These are phyloP conservation scores for Forsythia suspensa DNA, from an alignment of 257 asterid genomes.

Conservation along the genomic window DNA sequence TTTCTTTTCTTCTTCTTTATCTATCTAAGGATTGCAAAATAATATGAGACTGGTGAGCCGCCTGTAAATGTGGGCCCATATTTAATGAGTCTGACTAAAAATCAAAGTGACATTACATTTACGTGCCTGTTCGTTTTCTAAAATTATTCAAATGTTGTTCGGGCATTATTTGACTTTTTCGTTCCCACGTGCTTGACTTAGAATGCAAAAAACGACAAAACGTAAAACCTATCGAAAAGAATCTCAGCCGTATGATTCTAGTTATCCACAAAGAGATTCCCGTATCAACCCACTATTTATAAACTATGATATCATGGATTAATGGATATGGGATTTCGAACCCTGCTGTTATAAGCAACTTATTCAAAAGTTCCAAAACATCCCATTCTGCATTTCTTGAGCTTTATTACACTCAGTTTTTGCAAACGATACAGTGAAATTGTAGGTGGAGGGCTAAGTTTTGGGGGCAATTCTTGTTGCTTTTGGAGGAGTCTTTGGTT, in stretches of 20 bases:
- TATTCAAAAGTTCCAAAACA: neutral
- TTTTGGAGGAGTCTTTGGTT: neutral
- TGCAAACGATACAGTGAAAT: neutral
- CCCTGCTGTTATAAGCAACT: neutral
- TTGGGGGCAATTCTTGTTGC: neutral
- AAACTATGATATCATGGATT: neutral
- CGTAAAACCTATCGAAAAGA: neutral
- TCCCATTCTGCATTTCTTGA: neutral
- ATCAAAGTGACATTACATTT: too few relatives aligned
- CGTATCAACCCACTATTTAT: conserved; percentile 9
- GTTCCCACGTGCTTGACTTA: neutral
- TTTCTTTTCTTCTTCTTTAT: too few relatives aligned
- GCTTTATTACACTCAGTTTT: neutral
- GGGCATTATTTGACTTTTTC: neutral
- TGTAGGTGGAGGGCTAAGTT: neutral
- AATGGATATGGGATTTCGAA: neutral
- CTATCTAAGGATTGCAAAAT: too few relatives aligned
- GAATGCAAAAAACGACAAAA: neutral
- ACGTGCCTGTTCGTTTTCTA: too few relatives aligned
- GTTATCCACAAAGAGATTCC: conserved; percentile 19
- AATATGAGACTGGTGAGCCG: too few relatives aligned
- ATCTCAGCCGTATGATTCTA: neutral
- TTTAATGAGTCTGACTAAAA: too few relatives aligned
- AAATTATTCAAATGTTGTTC: neutral
- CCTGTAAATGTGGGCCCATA: too few relatives aligned